These are phyloP conservation scores for Keithomyces neogunnii DNA, from an alignment of 2,329 filamentous ascomycete genomes.

Conservation along the genomic window DNA sequence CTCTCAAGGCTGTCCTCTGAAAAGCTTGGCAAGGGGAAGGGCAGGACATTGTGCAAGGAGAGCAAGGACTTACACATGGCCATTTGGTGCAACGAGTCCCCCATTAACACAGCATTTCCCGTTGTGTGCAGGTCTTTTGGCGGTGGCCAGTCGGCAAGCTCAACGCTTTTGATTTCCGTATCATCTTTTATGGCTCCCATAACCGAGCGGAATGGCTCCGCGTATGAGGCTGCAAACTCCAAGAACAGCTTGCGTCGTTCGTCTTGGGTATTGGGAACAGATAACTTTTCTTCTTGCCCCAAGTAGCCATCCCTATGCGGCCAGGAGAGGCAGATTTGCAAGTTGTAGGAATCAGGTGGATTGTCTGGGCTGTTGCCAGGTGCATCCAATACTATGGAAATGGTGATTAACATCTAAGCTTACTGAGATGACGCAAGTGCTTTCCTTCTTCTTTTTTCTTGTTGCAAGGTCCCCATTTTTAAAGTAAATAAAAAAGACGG, in stretches of 20 bases:
- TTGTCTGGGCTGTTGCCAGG: constrained; percentile 30
- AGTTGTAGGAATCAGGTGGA: constrained; percentile 28
- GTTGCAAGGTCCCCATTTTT: too few relatives aligned
- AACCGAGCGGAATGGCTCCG: constrained; percentile 38
- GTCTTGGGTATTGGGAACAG: constrained; percentile 29
- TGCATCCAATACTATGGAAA: constrained; percentile 34
- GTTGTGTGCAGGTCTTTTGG: constrained; percentile 24
- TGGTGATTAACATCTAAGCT: too few relatives aligned
- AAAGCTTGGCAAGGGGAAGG: background rate
- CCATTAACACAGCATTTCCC: constrained; percentile 37
- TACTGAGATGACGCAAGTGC: too few relatives aligned
- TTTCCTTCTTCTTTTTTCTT: too few relatives aligned
- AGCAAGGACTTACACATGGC: constrained; percentile 44
- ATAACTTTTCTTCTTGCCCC: constrained; percentile 19
- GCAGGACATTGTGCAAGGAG: background rate
- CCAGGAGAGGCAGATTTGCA: constrained; percentile 46
- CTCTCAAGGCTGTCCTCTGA: too few relatives aligned
- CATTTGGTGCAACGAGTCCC: constrained; percentile 50
- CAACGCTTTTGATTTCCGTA: constrained; percentile 34
- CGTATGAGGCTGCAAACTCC: constrained; percentile 34
- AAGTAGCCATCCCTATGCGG: constrained; percentile 29
- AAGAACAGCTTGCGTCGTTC: constrained; percentile 35
- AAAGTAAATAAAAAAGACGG: too few relatives aligned
- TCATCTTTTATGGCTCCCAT: constrained; percentile 30
- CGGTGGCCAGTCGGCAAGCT: constrained; percentile 40